Evolutionary conservation across 1,284 basidiomycete species (phyloP), one percentile per base, ranked within the genome.

Genomic region (Abortiporus biennis): DNA sequence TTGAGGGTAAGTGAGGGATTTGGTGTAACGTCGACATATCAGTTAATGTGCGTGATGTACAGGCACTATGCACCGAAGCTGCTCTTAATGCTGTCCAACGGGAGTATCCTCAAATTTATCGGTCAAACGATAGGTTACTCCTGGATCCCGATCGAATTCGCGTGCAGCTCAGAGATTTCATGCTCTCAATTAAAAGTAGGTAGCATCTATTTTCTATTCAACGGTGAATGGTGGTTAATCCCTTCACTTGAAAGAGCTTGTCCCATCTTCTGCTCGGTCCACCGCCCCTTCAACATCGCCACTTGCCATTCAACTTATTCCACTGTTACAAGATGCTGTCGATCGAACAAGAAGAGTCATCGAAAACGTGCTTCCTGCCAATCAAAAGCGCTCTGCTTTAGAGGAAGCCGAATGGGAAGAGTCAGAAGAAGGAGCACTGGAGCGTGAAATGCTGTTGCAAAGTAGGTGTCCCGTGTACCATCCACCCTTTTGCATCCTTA

Each of bases 41-140:
- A 15, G 4, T 24, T 12, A 19, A 27, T n/a, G 32, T 47, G n/a
- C 15, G 45, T 32, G 4, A 25, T 22, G 23, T 40, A 35, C 56
- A 94, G 88, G 93, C 93, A 0, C 66, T 97, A 5, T 95, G 92
- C 54, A 99, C 96, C 1, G 96, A 99, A 66, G 92, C 96, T 5
- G 91, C 95, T 1, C 65, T 99, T 50, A 98, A 98, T 57, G 95
- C 96, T 1, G 88, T 99, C 20, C 96, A 99, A 59, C 72, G 96
- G 41, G 74, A 87, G 36, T 99, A 99, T 61, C 96, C 96, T 0
- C 96, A 99, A 60, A 96, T 99, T 42, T 99, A 99, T 72, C 86
- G 91, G 65, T 88, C 91, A 2, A 80, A 76, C 22, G 92, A 99
- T 49, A 74, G 96, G 4, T 65, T 99, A 9, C 58, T 93, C 33